These are phyloP conservation scores for Solanum peruvianum DNA, from an alignment of 257 asterid species.

Conservation along the genomic window DNA sequence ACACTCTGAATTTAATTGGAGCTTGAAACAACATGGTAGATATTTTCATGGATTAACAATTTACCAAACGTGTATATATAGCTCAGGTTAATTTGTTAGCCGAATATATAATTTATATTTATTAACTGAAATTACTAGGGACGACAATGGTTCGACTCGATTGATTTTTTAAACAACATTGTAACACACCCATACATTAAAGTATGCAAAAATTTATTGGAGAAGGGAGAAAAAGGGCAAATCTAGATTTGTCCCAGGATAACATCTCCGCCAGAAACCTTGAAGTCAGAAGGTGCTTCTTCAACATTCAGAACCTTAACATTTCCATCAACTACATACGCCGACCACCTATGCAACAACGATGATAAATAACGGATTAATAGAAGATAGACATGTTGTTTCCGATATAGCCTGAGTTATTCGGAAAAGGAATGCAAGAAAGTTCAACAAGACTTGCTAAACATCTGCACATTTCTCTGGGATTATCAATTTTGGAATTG, in stretches of 20 bases:
- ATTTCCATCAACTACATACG: conserved; percentile 79
- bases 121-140: neutral
- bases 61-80: neutral
- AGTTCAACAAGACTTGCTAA: neutral
- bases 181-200: neutral
- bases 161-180: neutral
- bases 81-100: neutral
- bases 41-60: neutral
- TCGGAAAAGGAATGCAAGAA: neutral
- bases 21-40: neutral
- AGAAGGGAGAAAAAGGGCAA: neutral
- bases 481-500: neutral
- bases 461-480: neutral
- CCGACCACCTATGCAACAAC: conserved; percentile 68
- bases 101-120: neutral
- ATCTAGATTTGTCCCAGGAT: conserved; percentile 63
- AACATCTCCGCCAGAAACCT: conserved; percentile 85
- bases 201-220: neutral
- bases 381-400: neutral
- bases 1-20: neutral
- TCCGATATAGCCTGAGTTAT: neutral
- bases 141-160: neutral
- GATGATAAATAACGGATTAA: neutral
- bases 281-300: conserved; percentile 67
- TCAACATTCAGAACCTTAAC: conserved; percentile 77